These are phyloP conservation scores for Avena insularis DNA, from an alignment of 176 grass and related monocot genomes.

Conservation along the genomic window DNA sequence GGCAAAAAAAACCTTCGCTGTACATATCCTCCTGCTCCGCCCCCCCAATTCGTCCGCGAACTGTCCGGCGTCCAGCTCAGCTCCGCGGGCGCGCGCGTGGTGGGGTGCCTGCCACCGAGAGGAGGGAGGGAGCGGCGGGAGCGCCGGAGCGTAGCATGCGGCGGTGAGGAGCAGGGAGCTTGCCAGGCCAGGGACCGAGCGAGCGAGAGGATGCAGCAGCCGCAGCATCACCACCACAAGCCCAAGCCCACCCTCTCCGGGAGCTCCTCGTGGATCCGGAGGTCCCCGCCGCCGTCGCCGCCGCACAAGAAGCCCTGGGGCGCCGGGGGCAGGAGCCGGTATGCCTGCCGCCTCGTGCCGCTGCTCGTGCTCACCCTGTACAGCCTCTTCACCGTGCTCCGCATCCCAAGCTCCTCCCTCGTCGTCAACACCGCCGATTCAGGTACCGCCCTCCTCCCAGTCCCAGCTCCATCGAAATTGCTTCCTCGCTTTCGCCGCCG, in stretches of 20 bases:
- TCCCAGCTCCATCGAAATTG: neutral
- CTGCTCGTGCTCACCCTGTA: slow-evolving; percentile 73
- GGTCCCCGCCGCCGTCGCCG: slow-evolving; percentile 59
- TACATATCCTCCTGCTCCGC: neutral
- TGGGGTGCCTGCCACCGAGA: neutral
- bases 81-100: neutral
- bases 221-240: slow-evolving; percentile 54
- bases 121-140: neutral
- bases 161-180: slow-evolving; percentile 16
- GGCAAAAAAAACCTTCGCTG: neutral
- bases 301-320: slow-evolving; percentile 54
- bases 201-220: slow-evolving; percentile 48
- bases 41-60: neutral
- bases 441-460: slow-evolving; percentile 35
- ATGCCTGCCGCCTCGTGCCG: slow-evolving; percentile 58
- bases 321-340: slow-evolving; percentile 43
- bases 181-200: neutral
- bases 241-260: slow-evolving; percentile 36
- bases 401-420: slow-evolving; percentile 64
- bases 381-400: slow-evolving; percentile 61
- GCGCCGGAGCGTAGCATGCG: slow-evolving; percentile 46
- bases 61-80: neutral
- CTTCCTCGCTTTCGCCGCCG: neutral
- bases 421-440: slow-evolving; percentile 64
- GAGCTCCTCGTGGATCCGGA: slow-evolving; percentile 58